Percentiles rank a stretch among this genome's conserved stretches.
These are phyloP conservation scores for Coprinopsis sp. DNA, from an alignment of 768 basidiomycete genomes.

Conservation along the genomic window DNA sequence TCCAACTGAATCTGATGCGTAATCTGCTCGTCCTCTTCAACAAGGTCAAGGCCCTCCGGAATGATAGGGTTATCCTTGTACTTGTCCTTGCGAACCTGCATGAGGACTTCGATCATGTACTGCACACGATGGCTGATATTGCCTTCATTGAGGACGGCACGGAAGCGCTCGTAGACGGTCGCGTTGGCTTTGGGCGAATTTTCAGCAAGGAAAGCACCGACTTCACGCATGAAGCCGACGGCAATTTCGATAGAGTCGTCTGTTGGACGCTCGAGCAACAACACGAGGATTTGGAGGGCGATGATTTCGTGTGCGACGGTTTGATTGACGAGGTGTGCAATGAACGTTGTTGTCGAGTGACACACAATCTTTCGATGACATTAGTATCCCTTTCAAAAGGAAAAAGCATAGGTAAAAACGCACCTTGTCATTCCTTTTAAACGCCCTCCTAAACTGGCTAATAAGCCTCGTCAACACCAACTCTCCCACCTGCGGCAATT, in stretches of 20 bases:
- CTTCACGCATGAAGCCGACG: constrained; percentile 95
- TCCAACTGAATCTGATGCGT: constrained; percentile 91
- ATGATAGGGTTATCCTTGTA: constrained; percentile 98
- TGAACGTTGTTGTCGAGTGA: constrained; percentile 87
- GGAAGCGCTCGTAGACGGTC: constrained; percentile 94
- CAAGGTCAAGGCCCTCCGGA: constrained; percentile 91
- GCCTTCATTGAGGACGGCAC: constrained; percentile 93
- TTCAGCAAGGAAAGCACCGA: constrained; percentile 90
- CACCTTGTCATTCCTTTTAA: constrained; percentile 97
- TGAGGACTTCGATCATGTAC: constrained; percentile 99
- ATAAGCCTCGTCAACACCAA: constrained; percentile 83
- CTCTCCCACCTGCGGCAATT: constrained; percentile 95
- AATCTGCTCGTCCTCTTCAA: constrained; percentile 97
- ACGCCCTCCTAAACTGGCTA: constrained; percentile 91
- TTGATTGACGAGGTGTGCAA: constrained; percentile 91
- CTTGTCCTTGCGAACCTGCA: constrained; percentile 98
- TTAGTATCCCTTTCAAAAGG: neutral
- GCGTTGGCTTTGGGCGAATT: constrained; percentile 93
- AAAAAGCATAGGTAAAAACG: constrained; percentile 19
- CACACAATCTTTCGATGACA: constrained; percentile 68
- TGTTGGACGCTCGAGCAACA: constrained; percentile 93
- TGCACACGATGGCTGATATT: constrained; percentile 93
- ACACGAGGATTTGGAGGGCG: constrained; percentile 89
- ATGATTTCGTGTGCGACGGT: constrained; percentile 90
- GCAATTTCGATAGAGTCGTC: constrained; percentile 99